A percentile compares a stretch with the other conserved stretches of the same genome.
Evolutionary conservation across 176 grass and related monocot species (phyloP).

Genomic region (Oryza nivara): DNA sequence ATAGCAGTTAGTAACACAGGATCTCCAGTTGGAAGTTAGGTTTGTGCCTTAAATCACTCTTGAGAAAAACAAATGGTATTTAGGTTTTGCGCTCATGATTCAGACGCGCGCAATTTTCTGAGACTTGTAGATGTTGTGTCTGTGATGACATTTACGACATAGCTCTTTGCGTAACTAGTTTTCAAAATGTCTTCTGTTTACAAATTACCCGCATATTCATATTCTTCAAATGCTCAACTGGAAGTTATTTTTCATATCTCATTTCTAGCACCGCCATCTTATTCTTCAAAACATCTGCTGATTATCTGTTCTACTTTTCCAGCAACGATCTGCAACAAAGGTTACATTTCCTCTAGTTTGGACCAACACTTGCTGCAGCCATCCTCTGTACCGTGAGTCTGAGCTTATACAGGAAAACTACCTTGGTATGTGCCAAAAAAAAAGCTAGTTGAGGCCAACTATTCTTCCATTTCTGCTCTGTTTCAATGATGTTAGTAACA

Average conservation of each 20-base stretch:
- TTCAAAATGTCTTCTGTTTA: background rate
- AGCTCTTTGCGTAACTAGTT: background rate
- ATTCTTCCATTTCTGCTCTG: background rate
- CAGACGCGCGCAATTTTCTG: background rate
- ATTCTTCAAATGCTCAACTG: background rate
- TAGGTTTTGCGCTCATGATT: background rate
- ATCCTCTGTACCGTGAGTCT: conserved; percentile 94
- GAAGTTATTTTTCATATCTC: background rate
- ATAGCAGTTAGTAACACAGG: background rate
- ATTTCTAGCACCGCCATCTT: background rate
- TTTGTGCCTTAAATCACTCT: conserved; percentile 14
- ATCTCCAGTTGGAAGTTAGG: conserved; percentile 18
- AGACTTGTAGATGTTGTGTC: background rate
- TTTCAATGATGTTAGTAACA: background rate
- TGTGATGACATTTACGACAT: background rate
- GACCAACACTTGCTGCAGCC: conserved; percentile 98
- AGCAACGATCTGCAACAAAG: conserved; percentile 95
- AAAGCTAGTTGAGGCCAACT: background rate
- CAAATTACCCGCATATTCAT: background rate
- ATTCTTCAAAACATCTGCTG: background rate
- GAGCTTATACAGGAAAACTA: conserved; percentile 89
- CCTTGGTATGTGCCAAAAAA: conserved; percentile 57
- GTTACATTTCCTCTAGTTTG: conserved; percentile 97
- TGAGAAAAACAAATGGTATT: background rate
- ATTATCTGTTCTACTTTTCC: conserved; percentile 35